phyloP scores from a whole-genome alignment of 2,329 filamentous ascomycete genomes.

The Xylariaceae sp. region DNA sequence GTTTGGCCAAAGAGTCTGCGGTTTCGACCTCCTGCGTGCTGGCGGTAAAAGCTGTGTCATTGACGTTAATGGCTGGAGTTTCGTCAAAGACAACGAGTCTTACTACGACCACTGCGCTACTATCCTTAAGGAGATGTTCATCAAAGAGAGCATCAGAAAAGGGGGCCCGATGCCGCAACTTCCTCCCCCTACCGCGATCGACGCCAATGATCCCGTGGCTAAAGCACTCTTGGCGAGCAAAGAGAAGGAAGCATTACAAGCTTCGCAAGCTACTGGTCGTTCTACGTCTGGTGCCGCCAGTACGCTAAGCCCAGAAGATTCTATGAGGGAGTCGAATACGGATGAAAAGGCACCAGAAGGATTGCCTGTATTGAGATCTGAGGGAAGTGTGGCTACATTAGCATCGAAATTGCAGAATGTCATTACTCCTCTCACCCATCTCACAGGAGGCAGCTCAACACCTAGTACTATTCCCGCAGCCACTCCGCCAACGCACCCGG shows the following conservation, averaged over 20 bases:
- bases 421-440: conserved; percentile 31
- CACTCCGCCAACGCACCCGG: conserved; percentile 35
- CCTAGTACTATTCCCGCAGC: conserved; percentile 34
- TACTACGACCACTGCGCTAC: conserved; percentile 90
- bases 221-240: conserved; percentile 31
- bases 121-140: conserved; percentile 83
- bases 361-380: conserved; percentile 23
- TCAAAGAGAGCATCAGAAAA: conserved; percentile 67
- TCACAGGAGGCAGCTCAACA: conserved; percentile 30
- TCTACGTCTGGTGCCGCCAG: conserved; percentile 16
- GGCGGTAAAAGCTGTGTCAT: conserved; percentile 93
- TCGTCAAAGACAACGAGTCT: conserved; percentile 98
- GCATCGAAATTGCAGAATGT: conserved; percentile 35
- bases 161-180: conserved; percentile 54
- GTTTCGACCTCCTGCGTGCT: conserved; percentile 87
- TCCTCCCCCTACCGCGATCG: conserved; percentile 44
- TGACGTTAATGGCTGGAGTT: conserved; percentile 99
- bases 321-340: conserved; percentile 11
- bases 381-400: conserved; percentile 23
- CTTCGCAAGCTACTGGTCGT: conserved; percentile 18
- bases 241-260: conserved; percentile 36
- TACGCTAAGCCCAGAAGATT: conserved; percentile 20
- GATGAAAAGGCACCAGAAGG: conserved; percentile 23
- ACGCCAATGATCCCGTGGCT: conserved; percentile 34
- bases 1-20: conserved; percentile 92